These are phyloP conservation scores for Pittosporum tobira DNA, from an alignment of 129 eudicot species.

Conservation along the genomic window DNA sequence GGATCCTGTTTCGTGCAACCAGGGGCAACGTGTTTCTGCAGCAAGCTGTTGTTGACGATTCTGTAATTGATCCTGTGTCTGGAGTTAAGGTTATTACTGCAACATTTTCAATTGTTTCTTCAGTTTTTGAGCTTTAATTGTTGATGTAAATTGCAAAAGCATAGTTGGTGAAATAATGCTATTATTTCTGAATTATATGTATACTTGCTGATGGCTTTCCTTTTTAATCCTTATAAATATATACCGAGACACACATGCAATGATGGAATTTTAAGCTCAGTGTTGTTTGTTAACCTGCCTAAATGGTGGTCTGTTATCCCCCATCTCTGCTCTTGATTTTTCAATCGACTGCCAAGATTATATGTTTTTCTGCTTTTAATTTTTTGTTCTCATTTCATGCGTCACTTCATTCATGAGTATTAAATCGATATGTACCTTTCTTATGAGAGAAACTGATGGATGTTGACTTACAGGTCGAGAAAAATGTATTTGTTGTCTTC, in stretches of 20 bases:
- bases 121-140: background rate
- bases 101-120: background rate
- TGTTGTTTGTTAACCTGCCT: background rate
- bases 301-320: background rate
- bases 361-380: background rate
- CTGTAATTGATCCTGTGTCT: constrained; percentile 66
- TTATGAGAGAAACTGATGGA: constrained; percentile 9
- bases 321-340: background rate
- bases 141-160: background rate
- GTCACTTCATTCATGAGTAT: background rate
- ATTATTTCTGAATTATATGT: background rate
- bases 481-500: constrained; percentile 75
- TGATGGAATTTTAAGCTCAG: background rate
- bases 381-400: background rate
- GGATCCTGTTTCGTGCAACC: constrained; percentile 79
- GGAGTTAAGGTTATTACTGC: constrained; percentile 53
- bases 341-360: background rate
- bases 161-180: background rate
- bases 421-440: background rate
- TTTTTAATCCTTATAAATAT: background rate
- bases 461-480: constrained; percentile 55
- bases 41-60: constrained; percentile 54
- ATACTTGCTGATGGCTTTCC: background rate
- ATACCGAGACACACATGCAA: background rate
- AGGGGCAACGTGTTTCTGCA: constrained; percentile 77